phyloP scores from a whole-genome alignment of 371 early-diverging fungal genomes.

The Entomophthora muscae region DNA sequence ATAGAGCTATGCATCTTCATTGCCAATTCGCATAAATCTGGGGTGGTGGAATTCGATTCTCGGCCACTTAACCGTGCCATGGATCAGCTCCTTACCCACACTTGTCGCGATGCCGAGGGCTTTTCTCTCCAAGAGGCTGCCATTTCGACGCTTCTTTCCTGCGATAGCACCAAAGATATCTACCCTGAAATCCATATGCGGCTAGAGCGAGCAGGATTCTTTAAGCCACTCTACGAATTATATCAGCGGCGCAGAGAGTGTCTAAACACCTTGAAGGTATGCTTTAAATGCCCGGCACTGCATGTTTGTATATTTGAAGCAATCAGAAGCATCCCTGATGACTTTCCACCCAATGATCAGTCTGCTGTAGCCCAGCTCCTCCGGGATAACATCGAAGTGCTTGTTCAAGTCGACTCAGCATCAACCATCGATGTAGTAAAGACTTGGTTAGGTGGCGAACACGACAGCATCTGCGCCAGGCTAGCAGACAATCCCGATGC shows the following conservation, averaged over 20 bases:
- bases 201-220: neutral
- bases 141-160: neutral
- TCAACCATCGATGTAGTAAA: neutral
- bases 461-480: neutral
- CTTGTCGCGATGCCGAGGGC: neutral
- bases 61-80: neutral
- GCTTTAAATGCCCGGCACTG: neutral
- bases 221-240: neutral
- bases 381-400: neutral
- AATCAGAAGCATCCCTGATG: neutral
- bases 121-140: neutral
- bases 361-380: neutral
- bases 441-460: neutral
- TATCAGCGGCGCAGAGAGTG: neutral
- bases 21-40: neutral
- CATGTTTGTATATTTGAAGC: neutral
- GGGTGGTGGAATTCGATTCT: neutral
- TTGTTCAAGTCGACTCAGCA: neutral
- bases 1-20: neutral
- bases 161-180: neutral
- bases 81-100: neutral
- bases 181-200: neutral
- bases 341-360: neutral
- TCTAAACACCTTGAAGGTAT: neutral
- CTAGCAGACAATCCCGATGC: neutral